Base-by-base conservation (phyloP, 2,329 filamentous ascomycete species). In the Penicillium sp. region DNA sequence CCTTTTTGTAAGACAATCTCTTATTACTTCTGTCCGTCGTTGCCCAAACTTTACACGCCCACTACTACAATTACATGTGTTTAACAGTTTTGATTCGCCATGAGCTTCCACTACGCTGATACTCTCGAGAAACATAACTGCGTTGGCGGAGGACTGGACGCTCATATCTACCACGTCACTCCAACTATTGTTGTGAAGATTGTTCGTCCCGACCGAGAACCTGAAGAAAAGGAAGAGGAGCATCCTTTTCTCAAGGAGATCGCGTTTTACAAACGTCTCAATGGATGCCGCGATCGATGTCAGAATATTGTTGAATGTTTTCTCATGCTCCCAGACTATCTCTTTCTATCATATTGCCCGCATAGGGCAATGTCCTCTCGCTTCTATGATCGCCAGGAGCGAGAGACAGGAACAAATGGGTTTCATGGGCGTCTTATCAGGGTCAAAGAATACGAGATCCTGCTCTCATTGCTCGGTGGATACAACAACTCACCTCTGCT, bases 101-200 rank as follows among this genome's bases (percentile, higher is more conserved):
- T 46, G 48, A 3, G 5, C 16, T 47, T n/a, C 11, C 22, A 28
- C 19, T 44, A 41, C 6, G 14, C 42, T 14, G 30, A 46, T 31
- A 2, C 37, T 46, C 42, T 50, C 31, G 37, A 46, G 37, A 2
- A 50, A 18, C 16, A 50, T 42, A n/a, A 6, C 22, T 54, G 30
- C 29, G 25, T 53, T 50, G 55, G 47, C 13, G 39, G 38, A 30
- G 50, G 55, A 37, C 16, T 34, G 28, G 37, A 47, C 14, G 28
- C 48, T 46, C 28, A 34, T 49, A 30, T 56, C 39, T 54, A 54
- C 47, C 37, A 27, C 18, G 48, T 55, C 34, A 50, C 38, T 35
- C 49, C 41, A 45, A 54, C 39, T 35, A 52, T 59, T 49, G 54
- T 59, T 45, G 52, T 59, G 38, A 59, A 57, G 50, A 46, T 43